A percentile compares a stretch with the other conserved stretches of the same genome.
Conservation (phyloP, 768 basidiomycete genomes). For the Cystobasidium ongulense region DNA sequence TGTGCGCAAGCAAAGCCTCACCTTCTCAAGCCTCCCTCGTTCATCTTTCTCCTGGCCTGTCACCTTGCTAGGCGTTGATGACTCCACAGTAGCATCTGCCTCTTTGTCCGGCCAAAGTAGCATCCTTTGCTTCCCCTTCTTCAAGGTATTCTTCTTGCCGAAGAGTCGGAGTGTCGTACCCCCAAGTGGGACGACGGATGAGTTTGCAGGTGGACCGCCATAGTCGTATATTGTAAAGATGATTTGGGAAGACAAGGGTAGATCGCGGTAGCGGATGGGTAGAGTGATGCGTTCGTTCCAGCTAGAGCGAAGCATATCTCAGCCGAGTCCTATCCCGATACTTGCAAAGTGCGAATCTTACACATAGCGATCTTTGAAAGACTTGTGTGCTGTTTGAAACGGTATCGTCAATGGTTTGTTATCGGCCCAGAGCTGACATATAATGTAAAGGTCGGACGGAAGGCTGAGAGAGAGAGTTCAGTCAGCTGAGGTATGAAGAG, state of each 20-base stretch:
- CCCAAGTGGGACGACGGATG: slow-evolving; percentile 48
- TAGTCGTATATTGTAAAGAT: slow-evolving; percentile 96
- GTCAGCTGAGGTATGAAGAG: background rate
- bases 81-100: slow-evolving; percentile 75
- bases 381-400: slow-evolving; percentile 82
- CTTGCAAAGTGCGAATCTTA: slow-evolving; percentile 45
- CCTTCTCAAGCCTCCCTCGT: slow-evolving; percentile 91
- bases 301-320: slow-evolving; percentile 46
- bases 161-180: slow-evolving; percentile 85
- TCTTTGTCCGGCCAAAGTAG: slow-evolving; percentile 72
- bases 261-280: slow-evolving; percentile 84
- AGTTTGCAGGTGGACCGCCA: slow-evolving; percentile 53
- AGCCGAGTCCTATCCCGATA: background rate
- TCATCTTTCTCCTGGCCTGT: slow-evolving; percentile 54
- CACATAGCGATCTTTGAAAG: slow-evolving; percentile 76
- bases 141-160: slow-evolving; percentile 84
- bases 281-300: slow-evolving; percentile 96
- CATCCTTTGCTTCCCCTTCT: slow-evolving; percentile 83
- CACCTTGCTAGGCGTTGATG: slow-evolving; percentile 80
- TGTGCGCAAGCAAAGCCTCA: too few relatives aligned
- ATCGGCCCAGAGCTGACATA: slow-evolving; percentile 81
- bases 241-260: slow-evolving; percentile 80
- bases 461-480: slow-evolving; percentile 53
- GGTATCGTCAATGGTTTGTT: slow-evolving; percentile 88
- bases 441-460: slow-evolving; percentile 86